Evolutionary conservation across 148 eudicot genomes (phyloP).

Genomic region (Pouteria glomerata): DNA sequence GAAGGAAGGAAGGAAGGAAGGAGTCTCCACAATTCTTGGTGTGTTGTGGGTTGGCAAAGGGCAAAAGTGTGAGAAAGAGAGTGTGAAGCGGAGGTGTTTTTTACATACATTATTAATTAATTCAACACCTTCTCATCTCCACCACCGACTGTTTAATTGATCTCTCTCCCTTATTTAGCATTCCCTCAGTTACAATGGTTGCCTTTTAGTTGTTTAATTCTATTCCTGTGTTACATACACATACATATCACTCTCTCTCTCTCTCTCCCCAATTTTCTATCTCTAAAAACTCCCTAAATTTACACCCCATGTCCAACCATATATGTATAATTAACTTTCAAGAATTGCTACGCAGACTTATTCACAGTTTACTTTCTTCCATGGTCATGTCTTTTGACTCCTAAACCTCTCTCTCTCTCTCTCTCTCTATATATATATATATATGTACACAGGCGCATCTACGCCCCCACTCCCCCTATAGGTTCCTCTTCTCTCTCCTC

Average conservation of each 20-base stretch:
- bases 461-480: background rate
- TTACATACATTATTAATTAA: too few species aligned
- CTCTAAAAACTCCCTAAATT: slow-evolving; percentile 9
- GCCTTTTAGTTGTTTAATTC: background rate
- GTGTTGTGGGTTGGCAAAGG: slow-evolving; percentile 7
- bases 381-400: background rate
- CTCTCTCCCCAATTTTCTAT: background rate
- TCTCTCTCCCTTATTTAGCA: slow-evolving; percentile 1
- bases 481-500: background rate
- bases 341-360: background rate
- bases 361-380: slow-evolving; percentile 7
- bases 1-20: too few species aligned
- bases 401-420: background rate
- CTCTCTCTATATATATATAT: background rate
- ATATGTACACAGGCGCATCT: background rate
- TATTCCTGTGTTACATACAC: too few species aligned
- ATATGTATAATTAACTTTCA: background rate
- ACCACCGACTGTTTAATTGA: slow-evolving; percentile 10
- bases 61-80: slow-evolving; percentile 6
- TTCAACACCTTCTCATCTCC: slow-evolving; percentile 2
- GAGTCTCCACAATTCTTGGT: too few species aligned
- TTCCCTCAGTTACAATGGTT: slow-evolving; percentile 5
- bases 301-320: background rate
- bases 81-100: slow-evolving; percentile 7
- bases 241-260: too few species aligned